phyloP scores from a whole-genome alignment of 2,329 filamentous ascomycete genomes.

The Fusarium sp. region DNA sequence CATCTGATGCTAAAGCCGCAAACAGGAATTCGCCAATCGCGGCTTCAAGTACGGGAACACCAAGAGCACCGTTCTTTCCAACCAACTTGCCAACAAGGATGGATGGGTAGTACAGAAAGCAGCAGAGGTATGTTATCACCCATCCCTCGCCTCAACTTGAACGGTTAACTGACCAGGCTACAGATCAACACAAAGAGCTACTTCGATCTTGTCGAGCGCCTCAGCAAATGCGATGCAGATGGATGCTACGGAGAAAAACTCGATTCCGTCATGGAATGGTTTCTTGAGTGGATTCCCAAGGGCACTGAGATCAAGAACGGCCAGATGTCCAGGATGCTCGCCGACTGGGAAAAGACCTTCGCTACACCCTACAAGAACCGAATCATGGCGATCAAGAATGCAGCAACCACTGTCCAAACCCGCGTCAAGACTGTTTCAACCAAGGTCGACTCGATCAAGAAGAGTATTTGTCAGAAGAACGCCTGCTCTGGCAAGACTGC shows the following conservation, averaged over 20 bases:
- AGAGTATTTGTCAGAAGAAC: conserved; percentile 11
- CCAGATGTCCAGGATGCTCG: conserved; percentile 5
- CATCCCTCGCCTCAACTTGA: rapidly evolving
- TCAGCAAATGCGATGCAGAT: neutral
- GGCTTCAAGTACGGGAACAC: conserved; percentile 9
- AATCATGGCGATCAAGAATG: conserved; percentile 10
- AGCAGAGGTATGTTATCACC: neutral
- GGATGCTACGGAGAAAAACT: neutral
- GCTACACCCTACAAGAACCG: conserved; percentile 11
- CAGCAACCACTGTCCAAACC: conserved; percentile 1
- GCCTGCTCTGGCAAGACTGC: conserved; percentile 27
- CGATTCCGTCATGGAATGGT: conserved; percentile 2
- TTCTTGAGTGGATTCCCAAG: conserved; percentile 15
- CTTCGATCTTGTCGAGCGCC: neutral
- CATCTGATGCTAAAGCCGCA: neutral
- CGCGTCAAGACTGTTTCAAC: neutral
- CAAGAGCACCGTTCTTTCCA: neutral
- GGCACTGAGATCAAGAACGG: conserved; percentile 12
- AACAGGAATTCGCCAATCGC: neutral
- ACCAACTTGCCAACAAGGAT: conserved; percentile 22
- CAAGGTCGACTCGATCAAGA: conserved; percentile 4
- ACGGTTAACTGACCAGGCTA: neutral
- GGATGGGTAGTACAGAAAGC: conserved; percentile 23
- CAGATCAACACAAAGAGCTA: conserved; percentile 17
- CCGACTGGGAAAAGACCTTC: conserved; percentile 21